Base-by-base conservation (phyloP, 2,329 filamentous ascomycete genomes). In the Venturia oleaginea region DNA sequence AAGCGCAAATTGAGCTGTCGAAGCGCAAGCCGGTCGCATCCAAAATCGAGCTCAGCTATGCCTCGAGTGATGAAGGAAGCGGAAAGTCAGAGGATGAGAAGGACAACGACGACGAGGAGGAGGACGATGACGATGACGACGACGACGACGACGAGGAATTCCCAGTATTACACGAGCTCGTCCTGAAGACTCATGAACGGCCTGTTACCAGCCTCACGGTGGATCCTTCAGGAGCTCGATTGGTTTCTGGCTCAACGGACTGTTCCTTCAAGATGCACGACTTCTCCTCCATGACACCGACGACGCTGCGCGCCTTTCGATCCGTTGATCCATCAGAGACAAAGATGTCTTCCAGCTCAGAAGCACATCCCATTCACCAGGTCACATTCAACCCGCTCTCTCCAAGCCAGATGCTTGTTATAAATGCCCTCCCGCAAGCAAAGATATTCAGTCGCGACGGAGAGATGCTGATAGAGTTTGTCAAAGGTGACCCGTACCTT, bases 401-500 rank as follows among this genome's bases (percentile, higher is more conserved):
- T 1, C 91, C 91, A 11, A 84, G 86, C 67, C 86, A 89, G 66
- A 86, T 99, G 66, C 84, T 99, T 40, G 95, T 94, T 69, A 82
- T 97, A 55, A 89, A 92, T 8, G 92, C 93, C 7, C 90, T 93
- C 48, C 88, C 93, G 1, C 93, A 97, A 74, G 91, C 93, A 15
- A 92, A 92, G 74, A 86, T 99, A 30, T 82, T 97, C 74, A 90
- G 86, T 70, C 86, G 94, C 71, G 93, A 99, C 77, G 94, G 94
- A 46, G 91, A 95, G 55, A 82, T 89, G 8, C 71, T 95, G 60
- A 88, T 88, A 0, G 92, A 97, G 72, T 97, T 96, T 68, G 88
- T 92, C 69, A 99, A 99, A 77, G 94, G 94, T 57, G 94, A 99
- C 74, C 97, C 97, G 92, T 99, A 99, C 71, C 78, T 99, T 68